phyloP scores from a whole-genome alignment of 768 basidiomycete genomes.

The Tylopilus intermedius region DNA sequence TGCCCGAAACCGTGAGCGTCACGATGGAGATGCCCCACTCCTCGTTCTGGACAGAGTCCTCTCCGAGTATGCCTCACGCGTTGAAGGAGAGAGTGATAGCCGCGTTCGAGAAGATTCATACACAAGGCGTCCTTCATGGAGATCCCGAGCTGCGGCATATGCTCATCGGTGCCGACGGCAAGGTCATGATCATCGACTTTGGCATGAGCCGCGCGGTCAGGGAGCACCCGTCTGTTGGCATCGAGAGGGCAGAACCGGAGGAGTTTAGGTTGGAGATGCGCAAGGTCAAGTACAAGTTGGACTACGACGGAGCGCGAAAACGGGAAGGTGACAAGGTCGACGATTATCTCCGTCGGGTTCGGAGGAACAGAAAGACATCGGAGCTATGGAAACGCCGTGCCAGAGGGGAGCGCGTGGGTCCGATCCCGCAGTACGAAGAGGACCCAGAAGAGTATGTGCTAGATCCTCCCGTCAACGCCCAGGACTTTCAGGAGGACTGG shows the following conservation, averaged over 20 bases:
- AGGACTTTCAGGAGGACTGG: conserved; percentile 35
- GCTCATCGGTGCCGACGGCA: conserved; percentile 50
- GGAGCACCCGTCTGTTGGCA: conserved; percentile 30
- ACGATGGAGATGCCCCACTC: conserved; percentile 54
- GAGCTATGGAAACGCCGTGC: conserved; percentile 26
- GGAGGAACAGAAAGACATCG: conserved; percentile 26
- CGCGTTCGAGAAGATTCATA: conserved; percentile 47
- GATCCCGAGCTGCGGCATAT: conserved; percentile 47
- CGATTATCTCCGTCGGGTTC: conserved; percentile 26
- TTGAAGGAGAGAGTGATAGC: conserved; percentile 50
- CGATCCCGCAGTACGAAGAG: conserved; percentile 27
- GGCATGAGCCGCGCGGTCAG: conserved; percentile 34
- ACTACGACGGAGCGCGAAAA: conserved; percentile 36
- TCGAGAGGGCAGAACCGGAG: conserved; percentile 34
- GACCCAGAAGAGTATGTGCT: conserved; percentile 30
- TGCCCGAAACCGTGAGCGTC: conserved; percentile 35
- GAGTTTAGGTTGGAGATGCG: conserved; percentile 51
- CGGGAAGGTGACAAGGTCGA: conserved; percentile 33
- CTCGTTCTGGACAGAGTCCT: conserved; percentile 60
- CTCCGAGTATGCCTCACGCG: conserved; percentile 48
- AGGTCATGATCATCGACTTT: conserved; percentile 54
- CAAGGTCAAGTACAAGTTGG: conserved; percentile 51
- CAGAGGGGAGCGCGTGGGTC: conserved; percentile 26
- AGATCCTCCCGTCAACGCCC: conserved; percentile 30
- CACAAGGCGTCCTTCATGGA: conserved; percentile 44